These are phyloP conservation scores for Ogataea siamensis DNA, from an alignment of 805 yeast genomes.

Conservation along the genomic window DNA sequence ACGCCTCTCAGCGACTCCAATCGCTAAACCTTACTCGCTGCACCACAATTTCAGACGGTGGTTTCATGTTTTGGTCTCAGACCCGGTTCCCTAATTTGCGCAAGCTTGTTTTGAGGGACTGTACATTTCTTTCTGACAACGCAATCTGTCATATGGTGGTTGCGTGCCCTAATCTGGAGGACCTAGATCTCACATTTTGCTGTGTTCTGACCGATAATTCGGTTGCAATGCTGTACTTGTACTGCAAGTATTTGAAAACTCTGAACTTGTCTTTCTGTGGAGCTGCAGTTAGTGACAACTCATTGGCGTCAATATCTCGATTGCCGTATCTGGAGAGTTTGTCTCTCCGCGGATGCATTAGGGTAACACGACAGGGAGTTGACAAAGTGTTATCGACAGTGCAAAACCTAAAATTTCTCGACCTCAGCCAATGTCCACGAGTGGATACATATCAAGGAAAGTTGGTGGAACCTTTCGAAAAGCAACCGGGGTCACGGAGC, in stretches of 20 bases:
- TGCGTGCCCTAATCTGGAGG: constrained; percentile 56
- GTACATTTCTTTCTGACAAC: constrained; percentile 69
- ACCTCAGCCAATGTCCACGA: constrained; percentile 71
- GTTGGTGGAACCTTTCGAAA: constrained; percentile 53
- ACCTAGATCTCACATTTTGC: constrained; percentile 66
- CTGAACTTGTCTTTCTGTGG: constrained; percentile 74
- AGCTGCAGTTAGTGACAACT: constrained; percentile 72
- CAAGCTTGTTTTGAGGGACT: constrained; percentile 59
- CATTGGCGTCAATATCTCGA: constrained; percentile 59
- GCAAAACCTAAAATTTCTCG: constrained; percentile 48
- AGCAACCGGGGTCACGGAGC: constrained; percentile 50
- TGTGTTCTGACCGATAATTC: constrained; percentile 72
- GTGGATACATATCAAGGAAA: constrained; percentile 62
- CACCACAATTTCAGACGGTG: constrained; percentile 73
- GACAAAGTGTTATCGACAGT: constrained; percentile 63
- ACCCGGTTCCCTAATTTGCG: constrained; percentile 52
- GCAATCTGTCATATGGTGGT: constrained; percentile 61
- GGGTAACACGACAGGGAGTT: constrained; percentile 76
- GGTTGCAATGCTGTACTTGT: constrained; percentile 61
- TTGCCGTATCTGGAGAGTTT: constrained; percentile 48
- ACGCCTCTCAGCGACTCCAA: constrained; percentile 55
- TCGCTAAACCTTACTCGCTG: constrained; percentile 67
- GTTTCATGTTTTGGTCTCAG: constrained; percentile 65
- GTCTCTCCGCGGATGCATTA: constrained; percentile 63
- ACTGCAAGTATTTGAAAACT: constrained; percentile 54